A percentile compares a stretch with the other conserved stretches of the same genome.
phyloP scores from a whole-genome alignment of 2,329 filamentous ascomycete species.

The Ascochyta lentis region DNA sequence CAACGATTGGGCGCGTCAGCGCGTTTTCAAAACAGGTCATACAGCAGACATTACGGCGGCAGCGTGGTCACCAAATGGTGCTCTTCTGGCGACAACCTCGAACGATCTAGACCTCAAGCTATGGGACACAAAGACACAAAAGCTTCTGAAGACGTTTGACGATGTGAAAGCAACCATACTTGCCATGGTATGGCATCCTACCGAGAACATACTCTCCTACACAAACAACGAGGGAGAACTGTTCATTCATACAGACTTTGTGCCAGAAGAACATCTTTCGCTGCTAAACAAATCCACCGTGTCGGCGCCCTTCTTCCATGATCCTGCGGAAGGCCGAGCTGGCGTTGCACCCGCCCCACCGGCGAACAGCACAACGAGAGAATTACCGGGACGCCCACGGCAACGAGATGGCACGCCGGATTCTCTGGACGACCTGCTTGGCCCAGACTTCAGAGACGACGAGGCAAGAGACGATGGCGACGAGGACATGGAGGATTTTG shows the following conservation, averaged over 20 bases:
- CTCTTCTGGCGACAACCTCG: slow-evolving; percentile 74
- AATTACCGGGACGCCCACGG: slow-evolving; percentile 60
- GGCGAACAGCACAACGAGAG: slow-evolving; percentile 63
- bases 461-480: slow-evolving; percentile 55
- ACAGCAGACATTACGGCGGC: slow-evolving; percentile 83
- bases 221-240: slow-evolving; percentile 92
- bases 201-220: slow-evolving; percentile 86
- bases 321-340: slow-evolving; percentile 73
- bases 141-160: slow-evolving; percentile 76
- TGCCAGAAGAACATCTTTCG: slow-evolving; percentile 57
- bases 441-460: slow-evolving; percentile 60
- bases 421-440: slow-evolving; percentile 83
- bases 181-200: slow-evolving; percentile 89
- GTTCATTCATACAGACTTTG: slow-evolving; percentile 80
- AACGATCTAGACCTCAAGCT: slow-evolving; percentile 70
- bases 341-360: slow-evolving; percentile 64
- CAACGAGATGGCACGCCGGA: slow-evolving; percentile 67
- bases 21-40: slow-evolving; percentile 79
- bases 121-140: slow-evolving; percentile 91
- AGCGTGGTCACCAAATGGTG: slow-evolving; percentile 94
- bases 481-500: slow-evolving; percentile 73
- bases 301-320: slow-evolving; percentile 84
- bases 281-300: slow-evolving; percentile 65
- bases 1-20: slow-evolving; percentile 87
- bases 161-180: slow-evolving; percentile 77